Percentiles rank a stretch among this genome's conserved stretches.
These are phyloP conservation scores for Aegilops umbellulata DNA, from an alignment of 176 grass and related monocot species.

Conservation along the genomic window DNA sequence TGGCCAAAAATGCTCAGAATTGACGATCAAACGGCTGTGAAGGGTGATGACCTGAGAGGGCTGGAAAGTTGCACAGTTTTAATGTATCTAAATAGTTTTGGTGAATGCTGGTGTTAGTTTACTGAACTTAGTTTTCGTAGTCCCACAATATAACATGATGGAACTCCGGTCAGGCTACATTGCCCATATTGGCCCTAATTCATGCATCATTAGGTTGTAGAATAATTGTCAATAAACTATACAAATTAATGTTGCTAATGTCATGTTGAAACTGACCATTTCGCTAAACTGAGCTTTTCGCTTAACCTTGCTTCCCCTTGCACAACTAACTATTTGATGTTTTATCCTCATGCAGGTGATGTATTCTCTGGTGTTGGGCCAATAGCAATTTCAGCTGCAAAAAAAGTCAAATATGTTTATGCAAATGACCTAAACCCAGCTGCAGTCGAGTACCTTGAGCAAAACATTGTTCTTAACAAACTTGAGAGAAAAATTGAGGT, in stretches of 20 bases:
- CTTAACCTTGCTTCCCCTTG: background rate
- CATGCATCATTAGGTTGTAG: background rate
- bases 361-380: slow-evolving; percentile 91
- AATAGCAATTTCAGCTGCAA: slow-evolving; percentile 78
- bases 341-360: slow-evolving; percentile 58
- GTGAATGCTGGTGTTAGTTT: slow-evolving; percentile 1
- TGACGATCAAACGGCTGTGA: no score
- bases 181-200: background rate
- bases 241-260: background rate
- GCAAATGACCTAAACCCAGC: slow-evolving; percentile 93
- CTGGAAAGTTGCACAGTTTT: no score
- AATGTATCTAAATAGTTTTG: no score
- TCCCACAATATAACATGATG: background rate
- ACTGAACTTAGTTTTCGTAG: background rate
- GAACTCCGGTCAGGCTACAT: background rate
- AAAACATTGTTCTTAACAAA: slow-evolving; percentile 88
- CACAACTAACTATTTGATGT: slow-evolving; percentile 16
- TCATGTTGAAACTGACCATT: slow-evolving; percentile 9
- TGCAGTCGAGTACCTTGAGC: slow-evolving; percentile 83
- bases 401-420: slow-evolving; percentile 83
- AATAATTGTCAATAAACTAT: background rate
- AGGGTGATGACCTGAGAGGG: no score
- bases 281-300: background rate
- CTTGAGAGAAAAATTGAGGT: slow-evolving; percentile 93
- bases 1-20: no score